phyloP scores from a whole-genome alignment of 2,329 filamentous ascomycete species.

The Trichoderma oligosporum region DNA sequence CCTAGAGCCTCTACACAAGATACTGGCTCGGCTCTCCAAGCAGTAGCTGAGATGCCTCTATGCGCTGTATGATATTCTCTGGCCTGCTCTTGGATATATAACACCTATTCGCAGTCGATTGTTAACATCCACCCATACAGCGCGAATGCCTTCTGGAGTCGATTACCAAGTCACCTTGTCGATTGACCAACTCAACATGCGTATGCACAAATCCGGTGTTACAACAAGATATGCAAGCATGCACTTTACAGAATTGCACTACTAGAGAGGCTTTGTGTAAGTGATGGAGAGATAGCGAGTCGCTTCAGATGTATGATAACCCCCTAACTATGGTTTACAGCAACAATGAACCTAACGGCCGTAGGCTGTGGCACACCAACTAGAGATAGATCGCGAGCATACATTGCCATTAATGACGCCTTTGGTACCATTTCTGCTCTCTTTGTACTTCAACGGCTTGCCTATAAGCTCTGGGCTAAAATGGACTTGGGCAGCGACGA shows the following conservation, averaged over 20 bases:
- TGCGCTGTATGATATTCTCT: constrained; percentile 36
- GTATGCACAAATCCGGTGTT: constrained; percentile 31
- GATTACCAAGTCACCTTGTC: constrained; percentile 28
- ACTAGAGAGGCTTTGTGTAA: constrained; percentile 33
- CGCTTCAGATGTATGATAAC: too few relatives aligned
- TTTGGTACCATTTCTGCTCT: constrained; percentile 36
- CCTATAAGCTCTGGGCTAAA: constrained; percentile 33
- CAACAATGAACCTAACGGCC: constrained; percentile 27
- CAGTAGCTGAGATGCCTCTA: constrained; percentile 26
- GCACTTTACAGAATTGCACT: constrained; percentile 30
- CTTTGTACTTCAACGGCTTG: constrained; percentile 43
- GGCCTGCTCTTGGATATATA: not conserved
- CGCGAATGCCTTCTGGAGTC: constrained; percentile 27
- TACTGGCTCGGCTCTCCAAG: not conserved
- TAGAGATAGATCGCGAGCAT: constrained; percentile 32
- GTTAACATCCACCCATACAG: constrained; percentile 21
- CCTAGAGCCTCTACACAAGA: constrained; percentile 6
- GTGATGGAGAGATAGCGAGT: not conserved
- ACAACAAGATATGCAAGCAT: constrained; percentile 26
- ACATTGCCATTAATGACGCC: constrained; percentile 34
- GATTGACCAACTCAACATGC: constrained; percentile 29
- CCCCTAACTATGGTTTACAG: constrained; percentile 18
- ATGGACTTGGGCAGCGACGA: constrained; percentile 39
- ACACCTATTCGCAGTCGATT: too few relatives aligned
- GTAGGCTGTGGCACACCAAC: constrained; percentile 23